These are phyloP conservation scores for Thalia dealbata DNA, from an alignment of 176 grass and related monocot species.

Conservation along the genomic window DNA sequence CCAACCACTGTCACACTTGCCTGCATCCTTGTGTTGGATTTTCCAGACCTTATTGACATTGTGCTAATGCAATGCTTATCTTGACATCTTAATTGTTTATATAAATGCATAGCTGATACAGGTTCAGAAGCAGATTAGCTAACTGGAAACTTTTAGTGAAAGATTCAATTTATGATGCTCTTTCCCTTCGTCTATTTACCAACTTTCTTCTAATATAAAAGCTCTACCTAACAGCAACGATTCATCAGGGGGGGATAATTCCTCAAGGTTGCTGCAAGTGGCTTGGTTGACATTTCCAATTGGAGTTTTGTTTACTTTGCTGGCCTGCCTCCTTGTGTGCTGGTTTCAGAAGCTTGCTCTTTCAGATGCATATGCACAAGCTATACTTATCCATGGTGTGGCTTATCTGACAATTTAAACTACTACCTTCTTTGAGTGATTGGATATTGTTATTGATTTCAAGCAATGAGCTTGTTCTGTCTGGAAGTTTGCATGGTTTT, in stretches of 20 bases:
- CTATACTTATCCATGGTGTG: constrained; percentile 74
- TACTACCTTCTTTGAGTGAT: background rate
- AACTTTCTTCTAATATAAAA: constrained; percentile 1
- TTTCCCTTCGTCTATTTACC: constrained; percentile 13
- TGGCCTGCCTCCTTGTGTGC: constrained; percentile 61
- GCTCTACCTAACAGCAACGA: constrained; percentile 41
- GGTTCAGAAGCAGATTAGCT: background rate
- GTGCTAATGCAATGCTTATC: background rate
- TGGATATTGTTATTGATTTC: background rate
- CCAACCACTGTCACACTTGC: background rate
- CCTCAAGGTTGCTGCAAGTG: constrained; percentile 56
- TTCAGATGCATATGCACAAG: constrained; percentile 73
- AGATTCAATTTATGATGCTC: background rate
- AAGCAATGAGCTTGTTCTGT: background rate
- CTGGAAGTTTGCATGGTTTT: background rate
- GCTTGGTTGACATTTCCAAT: constrained; percentile 90
- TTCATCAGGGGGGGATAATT: constrained; percentile 43
- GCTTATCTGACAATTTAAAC: background rate
- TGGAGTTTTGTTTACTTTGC: constrained; percentile 65
- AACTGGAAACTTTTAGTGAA: no score
- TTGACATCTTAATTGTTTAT: background rate
- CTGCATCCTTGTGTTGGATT: background rate
- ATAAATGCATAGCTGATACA: background rate
- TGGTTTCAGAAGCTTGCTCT: constrained; percentile 57
- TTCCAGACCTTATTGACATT: background rate